Conservation (phyloP, 805 yeast species). For the Scheffersomyces lignosus region DNA sequence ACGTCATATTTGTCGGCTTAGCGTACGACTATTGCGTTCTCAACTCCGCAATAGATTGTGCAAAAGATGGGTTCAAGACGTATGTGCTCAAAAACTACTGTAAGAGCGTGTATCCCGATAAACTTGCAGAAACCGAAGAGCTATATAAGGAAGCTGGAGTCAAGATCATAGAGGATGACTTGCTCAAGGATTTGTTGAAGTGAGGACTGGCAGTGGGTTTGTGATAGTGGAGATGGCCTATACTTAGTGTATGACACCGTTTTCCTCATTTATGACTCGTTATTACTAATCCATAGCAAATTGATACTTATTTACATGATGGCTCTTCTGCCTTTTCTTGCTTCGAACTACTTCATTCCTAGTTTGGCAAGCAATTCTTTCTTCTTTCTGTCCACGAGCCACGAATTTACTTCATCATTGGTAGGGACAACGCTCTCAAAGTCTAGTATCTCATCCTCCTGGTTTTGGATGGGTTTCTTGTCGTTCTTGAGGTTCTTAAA, state of each 20-base stretch:
- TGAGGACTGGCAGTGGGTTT: too few relatives aligned
- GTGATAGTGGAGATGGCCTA: too few relatives aligned
- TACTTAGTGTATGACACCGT: too few relatives aligned
- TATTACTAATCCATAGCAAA: not conserved
- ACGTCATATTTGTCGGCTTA: slow-evolving; percentile 74
- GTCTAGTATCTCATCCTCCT: slow-evolving; percentile 8
- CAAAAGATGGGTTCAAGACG: slow-evolving; percentile 59
- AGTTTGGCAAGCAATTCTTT: slow-evolving; percentile 40
- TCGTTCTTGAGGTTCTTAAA: not conserved
- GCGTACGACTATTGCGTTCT: slow-evolving; percentile 88
- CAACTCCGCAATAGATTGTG: slow-evolving; percentile 72
- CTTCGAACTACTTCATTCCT: slow-evolving; percentile 22
- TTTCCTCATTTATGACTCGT: not conserved
- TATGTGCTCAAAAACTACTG: slow-evolving; percentile 58
- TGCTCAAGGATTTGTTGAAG: not conserved
- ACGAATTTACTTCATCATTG: slow-evolving; percentile 40
- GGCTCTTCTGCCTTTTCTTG: too few relatives aligned
- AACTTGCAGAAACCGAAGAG: slow-evolving; percentile 31
- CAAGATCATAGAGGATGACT: slow-evolving; percentile 8
- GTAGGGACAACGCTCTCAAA: slow-evolving; percentile 27
- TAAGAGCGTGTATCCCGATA: slow-evolving; percentile 53
- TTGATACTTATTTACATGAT: too few relatives aligned
- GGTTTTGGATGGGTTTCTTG: not conserved
- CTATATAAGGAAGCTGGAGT: slow-evolving; percentile 36
- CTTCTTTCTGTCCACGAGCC: slow-evolving; percentile 48